These are phyloP conservation scores for Pezicula carpinea DNA, from an alignment of 2,329 filamentous ascomycete genomes.

Conservation along the genomic window DNA sequence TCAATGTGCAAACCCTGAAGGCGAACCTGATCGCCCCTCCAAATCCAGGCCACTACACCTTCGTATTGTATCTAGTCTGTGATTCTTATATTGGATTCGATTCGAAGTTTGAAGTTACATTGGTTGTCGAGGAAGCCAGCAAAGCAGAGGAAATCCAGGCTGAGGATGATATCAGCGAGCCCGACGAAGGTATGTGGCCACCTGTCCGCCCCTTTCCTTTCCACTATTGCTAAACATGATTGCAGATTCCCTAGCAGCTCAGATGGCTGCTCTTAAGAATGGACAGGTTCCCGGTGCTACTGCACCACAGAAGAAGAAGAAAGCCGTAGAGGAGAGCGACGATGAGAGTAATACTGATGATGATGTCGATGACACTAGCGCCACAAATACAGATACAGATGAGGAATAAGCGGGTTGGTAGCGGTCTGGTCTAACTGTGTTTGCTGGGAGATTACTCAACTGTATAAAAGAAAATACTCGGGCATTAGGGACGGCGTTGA, in stretches of 20 bases:
- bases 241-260: slow-evolving; percentile 80
- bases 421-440: too few species aligned
- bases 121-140: slow-evolving; percentile 83
- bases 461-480: too few species aligned
- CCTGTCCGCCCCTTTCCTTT: background rate
- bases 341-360: slow-evolving; percentile 83
- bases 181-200: slow-evolving; percentile 79
- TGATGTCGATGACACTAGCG: slow-evolving; percentile 61
- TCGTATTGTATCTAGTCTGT: slow-evolving; percentile 88
- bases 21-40: slow-evolving; percentile 95
- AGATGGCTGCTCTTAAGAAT: slow-evolving; percentile 83
- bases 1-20: slow-evolving; percentile 92
- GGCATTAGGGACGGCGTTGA: too few species aligned
- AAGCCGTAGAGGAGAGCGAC: slow-evolving; percentile 48
- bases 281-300: slow-evolving; percentile 46
- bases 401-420: slow-evolving; percentile 25
- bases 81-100: slow-evolving; percentile 96
- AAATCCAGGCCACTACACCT: slow-evolving; percentile 87
- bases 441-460: too few species aligned
- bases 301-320: slow-evolving; percentile 50
- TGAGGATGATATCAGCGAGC: slow-evolving; percentile 95
- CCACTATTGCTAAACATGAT: background rate
- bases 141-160: slow-evolving; percentile 76
- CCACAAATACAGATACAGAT: slow-evolving; percentile 61
- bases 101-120: slow-evolving; percentile 81